Base-by-base conservation (phyloP, 2,329 filamentous ascomycete species). In the Mycocentrospora acerina region DNA sequence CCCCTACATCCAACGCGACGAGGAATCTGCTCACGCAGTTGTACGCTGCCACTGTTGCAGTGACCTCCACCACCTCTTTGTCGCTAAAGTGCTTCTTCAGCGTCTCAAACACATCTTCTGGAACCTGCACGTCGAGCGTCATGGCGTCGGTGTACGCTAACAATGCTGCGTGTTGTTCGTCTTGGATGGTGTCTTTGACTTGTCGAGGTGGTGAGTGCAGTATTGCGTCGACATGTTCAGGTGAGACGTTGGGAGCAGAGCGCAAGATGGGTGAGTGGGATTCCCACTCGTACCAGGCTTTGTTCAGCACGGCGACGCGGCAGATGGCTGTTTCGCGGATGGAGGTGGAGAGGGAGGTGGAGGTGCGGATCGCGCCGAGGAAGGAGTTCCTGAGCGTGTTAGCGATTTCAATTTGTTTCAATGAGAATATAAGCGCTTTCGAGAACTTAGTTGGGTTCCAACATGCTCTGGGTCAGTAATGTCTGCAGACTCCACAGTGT, bases 21-120 rank as follows among this genome's bases (percentile, higher is more conserved):
- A 94, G 66, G 54, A 94, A 90, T 19, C 88, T 78, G 64, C 85
- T 90, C 12, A 94, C 88, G 60, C 86, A 90, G 63, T 94, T 94
- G 64, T 94, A 94, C 37, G 80, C 82, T 10, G 86, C 86, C 38
- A 88, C 79, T 15, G 86, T 90, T 22, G 85, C 81, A 29, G 86
- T 90, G 47, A 93, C 77, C 71, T 94, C 89, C 11, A 94, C 86
- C 34, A 91, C 74, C 69, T 90, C 85, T 57, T 78, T 75, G 46
- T 90, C 85, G 16, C 62, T 75, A 51, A 90, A 89, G 24, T 76
- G 58, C 10, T 48, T 63, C 69, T 77, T 84, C 48, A 94, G 51
- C 51, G 71, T 69, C 19, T 63, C 78, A 69, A 91, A 91, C 2
- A 86, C 78, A 41, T 71, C 77, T 32, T 93, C 84, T 10, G 72